These are phyloP conservation scores for Anisodus tanguticus DNA, from an alignment of 257 asterid species.

Conservation along the genomic window DNA sequence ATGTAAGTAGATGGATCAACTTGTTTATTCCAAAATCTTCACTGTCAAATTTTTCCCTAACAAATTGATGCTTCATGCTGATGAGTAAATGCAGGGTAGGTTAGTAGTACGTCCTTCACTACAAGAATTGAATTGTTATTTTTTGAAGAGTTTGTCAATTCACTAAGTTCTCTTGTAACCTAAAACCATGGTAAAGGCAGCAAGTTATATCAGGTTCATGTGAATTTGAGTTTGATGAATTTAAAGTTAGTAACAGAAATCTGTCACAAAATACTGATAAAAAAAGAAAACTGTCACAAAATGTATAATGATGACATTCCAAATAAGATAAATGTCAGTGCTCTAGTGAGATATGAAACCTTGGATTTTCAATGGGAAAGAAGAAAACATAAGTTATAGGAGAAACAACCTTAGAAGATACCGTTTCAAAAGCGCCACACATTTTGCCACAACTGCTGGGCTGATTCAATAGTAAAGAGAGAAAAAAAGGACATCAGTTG, in stretches of 20 bases:
- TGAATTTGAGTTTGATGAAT: conserved; percentile 20
- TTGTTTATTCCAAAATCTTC: conserved; percentile 7
- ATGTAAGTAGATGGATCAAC: not conserved
- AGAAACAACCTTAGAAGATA: conserved; percentile 78
- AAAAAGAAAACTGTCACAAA: not conserved
- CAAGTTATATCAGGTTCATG: conserved; percentile 22
- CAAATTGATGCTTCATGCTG: not conserved
- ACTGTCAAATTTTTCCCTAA: not conserved
- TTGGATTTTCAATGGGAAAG: conserved; percentile 21
- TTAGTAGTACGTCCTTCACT: not conserved
- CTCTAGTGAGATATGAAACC: not conserved
- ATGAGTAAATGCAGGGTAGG: too few relatives aligned
- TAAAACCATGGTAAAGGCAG: conserved; percentile 13
- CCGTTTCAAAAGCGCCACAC: conserved; percentile 91
- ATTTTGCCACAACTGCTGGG: conserved; percentile 98
- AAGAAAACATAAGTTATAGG: not conserved
- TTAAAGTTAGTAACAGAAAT: not conserved
- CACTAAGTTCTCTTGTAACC: not conserved
- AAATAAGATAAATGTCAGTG: conserved; percentile 9
- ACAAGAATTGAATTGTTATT: not conserved
- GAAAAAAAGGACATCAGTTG: conserved; percentile 37
- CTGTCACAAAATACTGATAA: not conserved
- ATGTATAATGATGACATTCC: conserved; percentile 20
- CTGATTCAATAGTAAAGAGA: conserved; percentile 49
- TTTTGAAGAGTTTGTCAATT: not conserved